These are phyloP conservation scores for Sarocladium strictum DNA, from an alignment of 2,329 filamentous ascomycete genomes.

Conservation along the genomic window DNA sequence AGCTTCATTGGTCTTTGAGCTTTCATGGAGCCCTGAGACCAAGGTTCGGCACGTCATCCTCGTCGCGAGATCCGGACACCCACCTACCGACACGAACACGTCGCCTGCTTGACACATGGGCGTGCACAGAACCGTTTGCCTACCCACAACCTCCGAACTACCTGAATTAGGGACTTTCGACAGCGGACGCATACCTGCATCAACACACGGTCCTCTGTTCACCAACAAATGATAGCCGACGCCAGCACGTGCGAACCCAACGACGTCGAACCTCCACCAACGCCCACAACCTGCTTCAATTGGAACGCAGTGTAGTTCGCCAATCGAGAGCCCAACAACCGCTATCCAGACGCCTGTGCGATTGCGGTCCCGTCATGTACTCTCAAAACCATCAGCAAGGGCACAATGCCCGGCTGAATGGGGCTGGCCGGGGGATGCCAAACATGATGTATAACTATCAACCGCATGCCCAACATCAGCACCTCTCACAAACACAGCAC, in stretches of 20 bases:
- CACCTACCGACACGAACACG: neutral
- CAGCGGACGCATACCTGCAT: neutral
- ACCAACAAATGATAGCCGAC: conserved; percentile 7
- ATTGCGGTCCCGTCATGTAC: conserved; percentile 53
- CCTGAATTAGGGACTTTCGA: neutral
- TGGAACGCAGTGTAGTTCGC: neutral
- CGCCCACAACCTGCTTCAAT: neutral
- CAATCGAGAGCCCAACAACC: neutral
- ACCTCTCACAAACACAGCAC: conserved; percentile 60
- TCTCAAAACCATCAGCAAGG: conserved; percentile 65
- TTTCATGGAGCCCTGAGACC: conserved; percentile 7
- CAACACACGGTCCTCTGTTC: neutral
- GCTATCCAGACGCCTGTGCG: neutral
- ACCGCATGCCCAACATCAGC: conserved; percentile 53
- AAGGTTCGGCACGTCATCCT: neutral
- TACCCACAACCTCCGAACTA: neutral
- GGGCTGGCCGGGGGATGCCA: conserved; percentile 49
- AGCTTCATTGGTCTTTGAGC: conserved; percentile 3
- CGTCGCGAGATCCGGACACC: neutral
- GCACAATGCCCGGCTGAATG: conserved; percentile 70
- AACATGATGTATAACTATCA: conserved; percentile 66
- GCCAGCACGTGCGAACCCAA: conserved; percentile 5
- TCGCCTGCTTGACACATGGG: neutral
- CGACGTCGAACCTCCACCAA: conserved; percentile 8
- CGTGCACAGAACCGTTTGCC: neutral